Conservation (phyloP, 768 basidiomycete species). For the Cantharellus anzutake region DNA sequence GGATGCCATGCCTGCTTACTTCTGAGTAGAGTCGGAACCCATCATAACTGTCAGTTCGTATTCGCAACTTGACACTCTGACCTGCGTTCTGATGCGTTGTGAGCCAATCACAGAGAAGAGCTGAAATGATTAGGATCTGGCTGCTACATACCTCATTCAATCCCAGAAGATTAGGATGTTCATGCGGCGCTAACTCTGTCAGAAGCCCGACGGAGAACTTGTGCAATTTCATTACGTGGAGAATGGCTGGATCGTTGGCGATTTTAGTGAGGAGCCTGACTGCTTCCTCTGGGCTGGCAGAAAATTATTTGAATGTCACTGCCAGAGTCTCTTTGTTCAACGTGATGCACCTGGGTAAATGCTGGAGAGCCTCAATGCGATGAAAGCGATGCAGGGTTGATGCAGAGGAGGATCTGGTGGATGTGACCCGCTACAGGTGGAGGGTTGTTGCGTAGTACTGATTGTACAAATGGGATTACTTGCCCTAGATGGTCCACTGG, state of each 20-base stretch:
- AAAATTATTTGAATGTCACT: neutral
- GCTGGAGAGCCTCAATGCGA: slow-evolving; percentile 35
- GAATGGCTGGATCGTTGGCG: slow-evolving; percentile 50
- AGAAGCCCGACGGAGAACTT: slow-evolving; percentile 46
- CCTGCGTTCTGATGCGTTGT: slow-evolving; percentile 2
- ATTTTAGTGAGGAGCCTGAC: slow-evolving; percentile 34
- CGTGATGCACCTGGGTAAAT: slow-evolving; percentile 31
- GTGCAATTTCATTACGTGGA: slow-evolving; percentile 51
- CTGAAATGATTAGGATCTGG: neutral
- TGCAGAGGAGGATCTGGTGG: slow-evolving; percentile 13
- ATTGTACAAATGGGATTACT: slow-evolving; percentile 1
- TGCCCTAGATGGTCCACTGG: slow-evolving; percentile 41
- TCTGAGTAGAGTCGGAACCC: slow-evolving; percentile 46
- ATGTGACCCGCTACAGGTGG: slow-evolving; percentile 2
- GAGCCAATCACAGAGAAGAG: neutral
- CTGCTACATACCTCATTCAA: slow-evolving; percentile 32
- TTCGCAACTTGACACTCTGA: slow-evolving; percentile 41
- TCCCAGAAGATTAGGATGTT: slow-evolving; percentile 47
- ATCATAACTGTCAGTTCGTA: slow-evolving; percentile 52
- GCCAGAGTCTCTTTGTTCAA: neutral
- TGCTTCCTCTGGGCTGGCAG: slow-evolving; percentile 28
- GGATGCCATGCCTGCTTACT: no score
- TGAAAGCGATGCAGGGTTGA: slow-evolving; percentile 38
- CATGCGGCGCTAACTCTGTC: slow-evolving; percentile 64
- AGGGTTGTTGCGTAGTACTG: neutral